Base-by-base conservation (phyloP, 805 yeast genomes). In the Sungouiozyma intestinalis region DNA sequence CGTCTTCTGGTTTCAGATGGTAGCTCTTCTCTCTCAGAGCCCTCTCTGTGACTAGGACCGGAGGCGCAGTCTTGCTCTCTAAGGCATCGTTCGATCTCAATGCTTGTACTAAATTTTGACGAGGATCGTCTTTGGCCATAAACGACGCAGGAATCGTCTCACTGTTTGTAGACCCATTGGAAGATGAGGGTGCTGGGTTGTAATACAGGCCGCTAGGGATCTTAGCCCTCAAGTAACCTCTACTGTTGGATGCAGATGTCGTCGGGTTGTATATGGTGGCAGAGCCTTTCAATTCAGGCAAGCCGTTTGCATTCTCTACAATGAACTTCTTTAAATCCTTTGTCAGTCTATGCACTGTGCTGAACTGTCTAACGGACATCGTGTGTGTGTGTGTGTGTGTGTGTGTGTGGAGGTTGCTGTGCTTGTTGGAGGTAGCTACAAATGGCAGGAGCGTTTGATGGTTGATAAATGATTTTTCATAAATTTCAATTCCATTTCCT, bases 231-330 rank as follows among this genome's bases (percentile, higher is more conserved):
- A 60, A 32, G 21, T 51, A 57, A 45, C 74, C 73, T 49, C 73
- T 73, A 59, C 81, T 77, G 56, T 80, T 83, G 51, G 71, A 73
- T 7, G 85, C 79, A 17, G 90, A 81, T 44, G 77, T 67, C 34
- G 64, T 65, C 7, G 76, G 71, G 58, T 83, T 81, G 65, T 68
- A 83, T 7, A 50, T 47, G 2, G 55, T 53, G 1, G 59, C 51
- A 33, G 55, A 41, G 13, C 61, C 53, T 34, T 48, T 52, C 19
- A 44, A 24, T 17, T 40, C 41, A 8, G 43, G 32, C 13, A 40
- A 27, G 4, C 16, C 36, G 13, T 24, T 20, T 27, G 39, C 40
- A 14, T 44, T 33, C 13, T 34, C 38, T 17, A 51, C 51, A 14
- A 49, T 43, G 24, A 43, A 40, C 31, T 48, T 53, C 3, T 51